Evolutionary conservation across 2,329 filamentous ascomycete genomes (phyloP).

Genomic region (Rugonectria rugulosa): DNA sequence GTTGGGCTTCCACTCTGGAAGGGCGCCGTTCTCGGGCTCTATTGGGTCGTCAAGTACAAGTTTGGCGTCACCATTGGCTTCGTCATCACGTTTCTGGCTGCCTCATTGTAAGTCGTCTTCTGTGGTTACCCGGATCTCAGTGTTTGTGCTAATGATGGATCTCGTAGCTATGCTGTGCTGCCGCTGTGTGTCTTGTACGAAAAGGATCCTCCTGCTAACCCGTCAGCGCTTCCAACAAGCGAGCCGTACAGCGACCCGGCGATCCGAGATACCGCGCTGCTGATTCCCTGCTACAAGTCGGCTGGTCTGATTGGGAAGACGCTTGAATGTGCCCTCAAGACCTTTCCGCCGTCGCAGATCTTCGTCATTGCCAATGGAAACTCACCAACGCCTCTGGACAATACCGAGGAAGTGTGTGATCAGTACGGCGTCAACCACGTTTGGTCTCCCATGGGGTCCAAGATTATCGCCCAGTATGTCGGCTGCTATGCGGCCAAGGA

Average conservation of each 20-base stretch:
- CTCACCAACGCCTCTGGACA: slow-evolving; percentile 16
- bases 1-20: slow-evolving; percentile 15
- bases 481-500: slow-evolving; percentile 11
- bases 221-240: neutral
- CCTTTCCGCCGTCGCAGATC: slow-evolving; percentile 15
- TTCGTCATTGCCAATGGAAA: slow-evolving; percentile 26
- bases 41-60: slow-evolving; percentile 1
- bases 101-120: slow-evolving; percentile 14
- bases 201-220: neutral
- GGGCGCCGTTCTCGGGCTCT: slow-evolving; percentile 11
- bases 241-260: neutral
- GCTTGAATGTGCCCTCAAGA: slow-evolving; percentile 6
- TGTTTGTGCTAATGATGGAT: neutral
- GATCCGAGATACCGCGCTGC: slow-evolving; percentile 2
- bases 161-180: slow-evolving; percentile 4
- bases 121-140: too few species aligned
- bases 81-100: slow-evolving; percentile 3
- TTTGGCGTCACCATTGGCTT: slow-evolving; percentile 3
- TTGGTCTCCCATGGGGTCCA: slow-evolving; percentile 20
- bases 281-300: slow-evolving; percentile 23
- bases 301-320: slow-evolving; percentile 14
- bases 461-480: slow-evolving; percentile 23
- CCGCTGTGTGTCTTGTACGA: slow-evolving; percentile 12
- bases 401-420: slow-evolving; percentile 17
- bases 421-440: slow-evolving; percentile 17